Base-by-base conservation (phyloP, 495 filamentous ascomycete species). In the Annulohypoxylon nitens region DNA sequence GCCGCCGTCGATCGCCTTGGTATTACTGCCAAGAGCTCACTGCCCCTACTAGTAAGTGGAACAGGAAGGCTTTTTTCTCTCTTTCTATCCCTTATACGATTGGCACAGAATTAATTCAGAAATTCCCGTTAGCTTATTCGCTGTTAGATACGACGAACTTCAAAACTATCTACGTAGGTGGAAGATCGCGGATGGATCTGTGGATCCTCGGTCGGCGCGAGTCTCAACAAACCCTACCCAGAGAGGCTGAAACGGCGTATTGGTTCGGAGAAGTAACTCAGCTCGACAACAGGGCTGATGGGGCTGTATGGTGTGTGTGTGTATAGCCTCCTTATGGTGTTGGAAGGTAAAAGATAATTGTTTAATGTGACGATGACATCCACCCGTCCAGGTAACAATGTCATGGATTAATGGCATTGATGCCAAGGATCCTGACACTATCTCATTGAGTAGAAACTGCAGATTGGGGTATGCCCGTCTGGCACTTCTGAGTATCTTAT, bases 1-100 rank as follows among this genome's bases (percentile, higher is more conserved):
- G 58, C 39, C 58, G 58, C 58, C 33, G 58, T 16, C 7, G 58
- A n/a, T 45, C 58, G 14, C 30, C 58, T 61, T 61, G 39, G 58
- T 26, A 61, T 45, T 26, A 12, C 14, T 61, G 23, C 58, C 39
- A 45, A 45, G 37, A 16, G 9, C 37, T 43, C 57, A 12, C 37
- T 43, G 57, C 57, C 57, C 25, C 34, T 26, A 18, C 30, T 30
- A 30, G 23, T 18, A 7, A 51, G 16, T 20, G 18, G 3, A 20
- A 14, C 18, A 25, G 8, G 3, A 51, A 51, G 48, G 48, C 48
- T 2, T 51, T 11, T 26, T 47, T 47, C 2, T 47, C 30, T 30
- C 30, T 30, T 30, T 43, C 12, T 26, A 26, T 25, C 12, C 11
- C 18, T 20, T 47, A 25, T 26, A 51, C 23, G 20, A 12, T 12